Evolutionary conservation across 106 monocot genomes (phyloP).

Genomic region (Dendrobium catenatum): DNA sequence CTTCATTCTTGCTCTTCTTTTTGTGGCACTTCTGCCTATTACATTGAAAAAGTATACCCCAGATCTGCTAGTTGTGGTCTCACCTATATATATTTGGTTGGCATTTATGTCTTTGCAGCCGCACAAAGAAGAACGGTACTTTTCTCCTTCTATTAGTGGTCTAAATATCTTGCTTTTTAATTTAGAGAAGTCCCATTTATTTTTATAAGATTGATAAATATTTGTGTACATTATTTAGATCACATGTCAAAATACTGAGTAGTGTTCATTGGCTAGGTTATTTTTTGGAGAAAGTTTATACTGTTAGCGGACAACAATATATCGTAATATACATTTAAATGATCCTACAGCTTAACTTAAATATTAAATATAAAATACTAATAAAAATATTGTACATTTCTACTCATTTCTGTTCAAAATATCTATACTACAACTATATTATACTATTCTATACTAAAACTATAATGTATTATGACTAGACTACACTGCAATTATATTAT

Average conservation of each 20-base stretch:
- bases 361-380: not conserved
- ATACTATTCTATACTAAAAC: too few species aligned
- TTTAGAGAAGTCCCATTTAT: not conserved
- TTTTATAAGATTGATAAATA: not conserved
- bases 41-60: slow-evolving; percentile 69
- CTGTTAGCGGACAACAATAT: not conserved
- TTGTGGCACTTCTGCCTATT: slow-evolving; percentile 57
- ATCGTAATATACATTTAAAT: not conserved
- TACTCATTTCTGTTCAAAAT: too few species aligned
- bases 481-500: too few species aligned
- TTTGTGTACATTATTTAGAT: not conserved
- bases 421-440: too few species aligned
- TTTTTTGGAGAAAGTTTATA: not conserved
- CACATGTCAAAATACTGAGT: slow-evolving; percentile 1
- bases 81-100: slow-evolving; percentile 93
- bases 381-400: not conserved
- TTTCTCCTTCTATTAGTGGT: not conserved
- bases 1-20: slow-evolving; percentile 80
- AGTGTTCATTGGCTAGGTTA: not conserved
- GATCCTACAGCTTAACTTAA: not conserved
- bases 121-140: slow-evolving; percentile 98
- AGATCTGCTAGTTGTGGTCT: slow-evolving; percentile 75
- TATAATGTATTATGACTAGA: too few species aligned
- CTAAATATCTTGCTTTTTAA: slow-evolving; percentile 1
- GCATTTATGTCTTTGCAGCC: slow-evolving; percentile 92